Base-by-base conservation (phyloP, 768 basidiomycete genomes). In the Termitomyces sp. region DNA sequence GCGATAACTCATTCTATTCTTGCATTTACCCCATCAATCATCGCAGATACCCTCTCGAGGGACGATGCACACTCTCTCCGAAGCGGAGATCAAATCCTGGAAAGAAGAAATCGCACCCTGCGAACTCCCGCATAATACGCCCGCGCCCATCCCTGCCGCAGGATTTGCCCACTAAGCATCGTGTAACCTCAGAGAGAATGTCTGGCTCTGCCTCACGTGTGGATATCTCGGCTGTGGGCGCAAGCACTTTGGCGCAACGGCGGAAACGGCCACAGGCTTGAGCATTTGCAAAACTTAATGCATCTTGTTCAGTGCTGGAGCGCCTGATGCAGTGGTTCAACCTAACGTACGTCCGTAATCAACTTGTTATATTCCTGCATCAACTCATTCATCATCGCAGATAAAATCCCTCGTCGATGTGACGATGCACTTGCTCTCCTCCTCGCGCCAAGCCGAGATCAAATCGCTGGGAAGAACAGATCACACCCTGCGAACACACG, bases 51-150 rank as follows among this genome's bases (percentile, higher is more conserved):
- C 0, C 73, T 95, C 10, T 84, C 4, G 80, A 87, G 85, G 82
- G 0, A 77, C 96, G 57, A 87, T 97, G 85, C 75, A 80, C 2
- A 87, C 93, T 2, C 77, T 93, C 65, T 93, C 94, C 0, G 95
- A 96, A 69, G 93, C 90, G 0, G 95, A 98, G 67, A 89, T 99
- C 50, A 89, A 97, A 73, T 90, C 97, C 6, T 99, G 97, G 97
- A 93, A 98, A 70, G 44, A 23, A 46, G 96, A 98, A 64, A 88
- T 97, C 44, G 67, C 77, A 0, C 73, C 93, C 7, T 99, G 97
- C 78, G 88, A 93, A 67, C 97, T 83, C 9, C 70, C 80, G 57
- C 76, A 82, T 68, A 64, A 70, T 32, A 67, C 73, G 5, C 76
- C 76, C 3, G 80, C 76, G 12, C 72, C 72, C 12, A 87, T 87